Evolutionary conservation across 495 filamentous ascomycete species (phyloP), one percentile per base, ranked within the genome.

Genomic region (Xylaria grammica): DNA sequence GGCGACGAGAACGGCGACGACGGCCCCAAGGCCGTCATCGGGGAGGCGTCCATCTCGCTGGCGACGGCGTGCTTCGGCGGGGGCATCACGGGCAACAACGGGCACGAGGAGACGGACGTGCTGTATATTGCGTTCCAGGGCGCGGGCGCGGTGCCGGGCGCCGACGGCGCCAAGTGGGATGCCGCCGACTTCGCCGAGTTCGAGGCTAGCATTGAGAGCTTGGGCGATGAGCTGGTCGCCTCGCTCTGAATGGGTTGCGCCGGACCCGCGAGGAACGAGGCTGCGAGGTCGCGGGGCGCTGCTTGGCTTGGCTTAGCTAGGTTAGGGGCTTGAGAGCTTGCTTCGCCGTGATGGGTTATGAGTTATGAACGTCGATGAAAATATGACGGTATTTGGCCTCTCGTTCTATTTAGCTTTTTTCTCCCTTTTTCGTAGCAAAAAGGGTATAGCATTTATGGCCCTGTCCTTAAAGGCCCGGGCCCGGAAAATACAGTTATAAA

Each of bases 1-100:
- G 88, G 86, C 17, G 88, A 91, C 69, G 80, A 77, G 4, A 91
- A 90, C 64, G 88, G 84, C 30, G 82, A 72, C 26, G 78, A 80
- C 46, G 79, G 77, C 29, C 50, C 74, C 65, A 71, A 76, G 53
- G 74, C 79, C 29, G 67, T 81, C 0, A 84, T 85, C 0, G 85
- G 87, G 17, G 86, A 90, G 63, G 82, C 84, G 0, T 82, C 82
- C 24, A 78, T 89, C 32, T 77, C 85, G 1, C 67, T 89, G 5
- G 87, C 84, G 0, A 81, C 82, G 22, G 75, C 84, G n/a, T 89
- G 87, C 72, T 89, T 80, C 67, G 81, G 77, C 19, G 69, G 70
- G 0, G 38, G 62, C 7, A 76, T 86, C 17, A 80, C 66, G 6
- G 85, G 84, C 11, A 69, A 86, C 69, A 80, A 73, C 60, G 86